These are phyloP conservation scores for Prosopis cineraria DNA, from an alignment of 306 rosid species.

Conservation along the genomic window DNA sequence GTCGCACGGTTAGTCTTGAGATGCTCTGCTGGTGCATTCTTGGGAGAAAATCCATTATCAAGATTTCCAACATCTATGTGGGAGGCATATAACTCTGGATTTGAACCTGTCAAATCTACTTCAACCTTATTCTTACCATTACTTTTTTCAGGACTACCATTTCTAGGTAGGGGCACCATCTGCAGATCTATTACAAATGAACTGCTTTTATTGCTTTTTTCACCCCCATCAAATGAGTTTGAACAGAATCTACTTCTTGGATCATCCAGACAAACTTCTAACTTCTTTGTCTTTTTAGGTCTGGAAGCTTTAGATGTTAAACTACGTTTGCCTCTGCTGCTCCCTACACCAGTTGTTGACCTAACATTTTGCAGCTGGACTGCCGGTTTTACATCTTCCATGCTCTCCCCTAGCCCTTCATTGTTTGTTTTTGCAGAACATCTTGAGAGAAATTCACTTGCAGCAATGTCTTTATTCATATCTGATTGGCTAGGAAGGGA, in stretches of 20 bases:
- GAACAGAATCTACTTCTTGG: conserved; percentile 29
- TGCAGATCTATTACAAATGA: conserved; percentile 56
- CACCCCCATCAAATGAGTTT: conserved; percentile 2
- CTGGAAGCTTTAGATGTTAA: conserved; percentile 33
- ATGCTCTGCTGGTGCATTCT: conserved; percentile 25
- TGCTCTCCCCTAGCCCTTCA: conserved; percentile 34
- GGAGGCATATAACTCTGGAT: conserved; percentile 25
- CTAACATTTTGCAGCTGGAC: conserved; percentile 39
- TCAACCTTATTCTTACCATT: conserved; percentile 28
- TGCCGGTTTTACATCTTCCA: conserved; percentile 29
- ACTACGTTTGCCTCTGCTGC: conserved; percentile 24
- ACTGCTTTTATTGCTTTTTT: conserved; percentile 27
- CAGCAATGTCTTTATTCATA: conserved; percentile 42
- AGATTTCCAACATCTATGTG: conserved; percentile 27
- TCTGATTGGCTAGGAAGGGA: conserved; percentile 66
- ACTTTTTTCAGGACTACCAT: conserved; percentile 24
- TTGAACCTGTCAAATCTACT: conserved; percentile 25
- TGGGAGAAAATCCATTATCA: not conserved
- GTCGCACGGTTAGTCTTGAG: conserved; percentile 30
- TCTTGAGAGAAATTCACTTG: conserved; percentile 26
- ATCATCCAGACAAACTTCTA: conserved; percentile 8
- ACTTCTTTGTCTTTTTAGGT: conserved; percentile 51
- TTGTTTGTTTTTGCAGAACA: conserved; percentile 14
- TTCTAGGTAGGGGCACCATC: conserved; percentile 17
- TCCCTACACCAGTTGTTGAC: conserved; percentile 57